Base-by-base conservation (phyloP, 75 land plant species). In the Cunninghamia lanceolata region DNA sequence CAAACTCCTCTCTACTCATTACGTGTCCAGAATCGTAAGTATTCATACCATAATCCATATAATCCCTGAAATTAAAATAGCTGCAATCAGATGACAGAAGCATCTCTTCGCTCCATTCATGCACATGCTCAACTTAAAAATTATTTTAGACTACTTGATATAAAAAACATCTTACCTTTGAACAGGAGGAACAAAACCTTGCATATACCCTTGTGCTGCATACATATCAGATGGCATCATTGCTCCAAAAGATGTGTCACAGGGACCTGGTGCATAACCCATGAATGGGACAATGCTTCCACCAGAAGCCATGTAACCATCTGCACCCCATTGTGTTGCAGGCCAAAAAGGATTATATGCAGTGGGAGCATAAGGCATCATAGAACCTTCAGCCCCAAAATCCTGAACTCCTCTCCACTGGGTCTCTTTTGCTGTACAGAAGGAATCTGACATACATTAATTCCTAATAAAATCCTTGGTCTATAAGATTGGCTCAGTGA, bases 1-100 rank as follows among this genome's bases (percentile, higher is more conserved):
- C 96, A 90, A 95, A 94, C 80, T 95, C 93, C 85, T 96, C 97
- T 71, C 95, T 90, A 53, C 90, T 92, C 93, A 95, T 91, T 11
- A 87, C 34, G 52, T 89, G 95, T n/a, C 68, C 77, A 46, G 78
- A 53, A 84, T 89, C 89, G 54, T 87, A 80, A 36, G 83, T 40
- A 35, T 90, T 89, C 90, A 87, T 87, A 16, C 88, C 86, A 43
- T 90, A 88, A 1, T 92, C 94, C 38, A 91, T 77, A 25, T 90
- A 86, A 83, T 93, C 93, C 93, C 94, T 92, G 85, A 46, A 77
- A 85, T 42, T 73, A 77, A 11, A 21, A 85, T 35, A 73, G 13
- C 30, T 50, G 42, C 70, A 53, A 35, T 84, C 53, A 87, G 85
- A 8, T 50, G 53, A 50, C 53, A 2, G 16, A 81, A 79, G n/a